Conservation (phyloP, 1,284 basidiomycete species). For the Polyporus tsugae region DNA sequence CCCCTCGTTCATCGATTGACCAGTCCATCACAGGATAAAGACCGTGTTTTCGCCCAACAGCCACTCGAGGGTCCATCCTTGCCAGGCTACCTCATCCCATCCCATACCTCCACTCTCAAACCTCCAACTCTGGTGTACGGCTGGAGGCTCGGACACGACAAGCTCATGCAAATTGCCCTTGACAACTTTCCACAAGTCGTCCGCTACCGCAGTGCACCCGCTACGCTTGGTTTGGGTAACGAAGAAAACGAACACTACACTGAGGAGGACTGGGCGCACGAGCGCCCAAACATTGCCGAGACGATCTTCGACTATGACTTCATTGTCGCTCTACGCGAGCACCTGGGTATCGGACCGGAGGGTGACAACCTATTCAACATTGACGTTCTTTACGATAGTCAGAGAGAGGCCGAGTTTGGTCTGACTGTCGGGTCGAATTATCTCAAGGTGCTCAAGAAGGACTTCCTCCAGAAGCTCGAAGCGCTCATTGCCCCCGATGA, state of each 20-base stretch:
- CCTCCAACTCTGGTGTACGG: slow-evolving; percentile 4
- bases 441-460: not conserved
- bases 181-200: slow-evolving; percentile 1
- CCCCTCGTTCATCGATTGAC: not conserved
- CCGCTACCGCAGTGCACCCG: not conserved
- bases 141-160: slow-evolving; percentile 4
- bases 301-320: not conserved
- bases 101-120: not conserved
- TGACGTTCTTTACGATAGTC: not conserved
- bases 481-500: not conserved
- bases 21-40: not conserved
- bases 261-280: not conserved
- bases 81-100: not conserved
- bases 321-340: not conserved
- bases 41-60: not conserved
- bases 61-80: not conserved
- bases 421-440: slow-evolving; percentile 10
- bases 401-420: not conserved
- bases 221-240: not conserved
- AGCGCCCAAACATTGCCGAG: not conserved
- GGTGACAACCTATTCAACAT: not conserved
- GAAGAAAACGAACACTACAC: not conserved
- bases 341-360: not conserved
- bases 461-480: not conserved
- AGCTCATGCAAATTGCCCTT: slow-evolving; percentile 1